A percentile compares a stretch with the other conserved stretches of the same genome.
Evolutionary conservation across 257 asterid species (phyloP).

Genomic region (Fraxinus quadrangulata): DNA sequence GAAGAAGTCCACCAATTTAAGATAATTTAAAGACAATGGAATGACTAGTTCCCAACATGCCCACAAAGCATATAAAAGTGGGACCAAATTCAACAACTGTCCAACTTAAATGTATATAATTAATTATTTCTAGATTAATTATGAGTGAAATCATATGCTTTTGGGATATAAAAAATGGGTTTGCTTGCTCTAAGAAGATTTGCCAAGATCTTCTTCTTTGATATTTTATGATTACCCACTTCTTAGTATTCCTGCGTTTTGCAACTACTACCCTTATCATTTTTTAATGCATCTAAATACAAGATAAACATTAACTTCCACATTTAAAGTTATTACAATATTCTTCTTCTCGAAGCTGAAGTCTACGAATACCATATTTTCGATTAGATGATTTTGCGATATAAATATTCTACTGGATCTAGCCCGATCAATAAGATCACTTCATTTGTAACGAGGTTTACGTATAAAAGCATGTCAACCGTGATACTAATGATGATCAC

Average conservation of each 20-base stretch:
- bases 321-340: too few relatives aligned
- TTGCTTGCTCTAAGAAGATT: conserved; percentile 75
- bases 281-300: conserved; percentile 34
- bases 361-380: too few relatives aligned
- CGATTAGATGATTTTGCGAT: too few relatives aligned
- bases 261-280: conserved; percentile 45
- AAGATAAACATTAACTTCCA: conserved; percentile 43
- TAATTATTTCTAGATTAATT: conserved; percentile 41
- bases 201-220: conserved; percentile 64
- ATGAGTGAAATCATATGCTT: conserved; percentile 60
- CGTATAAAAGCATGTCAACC: too few relatives aligned
- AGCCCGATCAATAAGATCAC: too few relatives aligned
- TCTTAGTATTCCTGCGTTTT: conserved; percentile 55
- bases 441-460: too few relatives aligned
- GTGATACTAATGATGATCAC: too few relatives aligned
- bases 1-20: conserved; percentile 49
- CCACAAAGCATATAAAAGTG: conserved; percentile 48
- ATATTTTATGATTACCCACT: conserved; percentile 53
- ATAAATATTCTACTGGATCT: too few relatives aligned
- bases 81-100: conserved; percentile 72
- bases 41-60: conserved; percentile 54
- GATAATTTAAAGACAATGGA: conserved; percentile 47
- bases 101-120: conserved; percentile 55
- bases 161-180: conserved; percentile 38
- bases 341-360: too few relatives aligned